These are phyloP conservation scores for Simplicillium aogashimaense DNA, from an alignment of 2,329 filamentous ascomycete species.

Conservation along the genomic window DNA sequence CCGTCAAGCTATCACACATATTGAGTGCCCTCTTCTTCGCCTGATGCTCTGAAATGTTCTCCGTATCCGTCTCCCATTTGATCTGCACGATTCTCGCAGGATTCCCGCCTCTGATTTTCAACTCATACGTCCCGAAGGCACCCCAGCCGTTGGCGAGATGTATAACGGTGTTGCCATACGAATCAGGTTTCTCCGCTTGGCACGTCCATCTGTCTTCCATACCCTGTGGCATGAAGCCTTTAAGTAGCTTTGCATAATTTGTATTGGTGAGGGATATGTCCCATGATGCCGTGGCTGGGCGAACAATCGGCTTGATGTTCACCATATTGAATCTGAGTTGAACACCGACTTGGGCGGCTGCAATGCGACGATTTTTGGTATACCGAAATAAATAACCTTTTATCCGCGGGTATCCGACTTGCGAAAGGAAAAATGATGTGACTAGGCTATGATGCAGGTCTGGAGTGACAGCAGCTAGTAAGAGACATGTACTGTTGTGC, in stretches of 20 bases:
- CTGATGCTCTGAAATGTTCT: background rate
- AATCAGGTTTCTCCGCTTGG: background rate
- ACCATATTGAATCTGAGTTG: no score
- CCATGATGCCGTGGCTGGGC: background rate
- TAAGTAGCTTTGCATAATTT: background rate
- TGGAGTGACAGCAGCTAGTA: no score
- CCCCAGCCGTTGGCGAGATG: background rate
- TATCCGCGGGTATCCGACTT: no score
- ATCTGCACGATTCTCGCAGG: background rate
- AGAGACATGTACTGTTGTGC: no score
- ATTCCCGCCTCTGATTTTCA: background rate
- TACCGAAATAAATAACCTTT: no score
- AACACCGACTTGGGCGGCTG: no score
- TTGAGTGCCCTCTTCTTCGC: background rate
- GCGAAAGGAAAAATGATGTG: no score
- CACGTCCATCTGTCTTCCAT: background rate
- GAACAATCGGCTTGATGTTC: background rate
- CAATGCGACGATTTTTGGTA: no score
- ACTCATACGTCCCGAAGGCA: background rate
- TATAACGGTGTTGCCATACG: background rate
- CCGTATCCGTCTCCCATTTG: background rate
- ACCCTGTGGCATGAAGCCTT: background rate
- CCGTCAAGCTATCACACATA: background rate
- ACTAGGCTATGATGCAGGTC: no score
- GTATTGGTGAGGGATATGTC: background rate